Evolutionary conservation across 2,329 filamentous ascomycete species (phyloP).

Genomic region (Hypoxylon sp.): DNA sequence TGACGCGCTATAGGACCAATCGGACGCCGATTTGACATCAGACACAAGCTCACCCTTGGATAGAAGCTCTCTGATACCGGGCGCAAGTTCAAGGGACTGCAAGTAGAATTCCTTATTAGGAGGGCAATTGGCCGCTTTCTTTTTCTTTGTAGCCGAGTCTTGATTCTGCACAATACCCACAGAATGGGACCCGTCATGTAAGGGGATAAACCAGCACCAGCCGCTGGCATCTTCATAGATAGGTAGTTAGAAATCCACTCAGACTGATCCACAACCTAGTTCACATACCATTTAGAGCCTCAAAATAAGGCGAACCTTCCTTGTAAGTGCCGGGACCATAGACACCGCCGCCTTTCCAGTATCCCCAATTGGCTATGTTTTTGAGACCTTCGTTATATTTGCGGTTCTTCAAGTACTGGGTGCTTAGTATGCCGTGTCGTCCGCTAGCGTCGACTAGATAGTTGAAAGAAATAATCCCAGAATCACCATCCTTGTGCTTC

Average conservation of each 20-base stretch:
- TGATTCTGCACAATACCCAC: conserved; percentile 62
- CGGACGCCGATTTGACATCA: conserved; percentile 60
- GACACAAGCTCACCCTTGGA: conserved; percentile 54
- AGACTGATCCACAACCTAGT: background rate
- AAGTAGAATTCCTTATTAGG: conserved; percentile 55
- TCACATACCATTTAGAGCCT: conserved; percentile 55
- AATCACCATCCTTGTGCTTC: conserved; percentile 54
- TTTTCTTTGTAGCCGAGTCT: conserved; percentile 56
- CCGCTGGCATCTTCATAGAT: conserved; percentile 60
- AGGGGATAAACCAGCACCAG: conserved; percentile 66
- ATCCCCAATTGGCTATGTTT: conserved; percentile 66
- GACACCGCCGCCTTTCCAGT: conserved; percentile 58
- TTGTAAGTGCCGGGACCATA: conserved; percentile 55
- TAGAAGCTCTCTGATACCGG: conserved; percentile 54
- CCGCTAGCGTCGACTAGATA: conserved; percentile 67
- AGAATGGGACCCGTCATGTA: conserved; percentile 63
- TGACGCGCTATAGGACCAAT: conserved; percentile 64
- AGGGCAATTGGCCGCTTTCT: conserved; percentile 49
- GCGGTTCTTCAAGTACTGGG: conserved; percentile 66
- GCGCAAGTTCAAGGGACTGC: conserved; percentile 54
- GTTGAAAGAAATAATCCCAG: conserved; percentile 61
- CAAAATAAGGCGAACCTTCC: conserved; percentile 61
- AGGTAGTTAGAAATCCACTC: background rate
- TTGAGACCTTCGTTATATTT: conserved; percentile 63
- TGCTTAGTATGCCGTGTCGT: conserved; percentile 61